phyloP scores from a whole-genome alignment of 768 basidiomycete species.

The Lentinula aciculospora region DNA sequence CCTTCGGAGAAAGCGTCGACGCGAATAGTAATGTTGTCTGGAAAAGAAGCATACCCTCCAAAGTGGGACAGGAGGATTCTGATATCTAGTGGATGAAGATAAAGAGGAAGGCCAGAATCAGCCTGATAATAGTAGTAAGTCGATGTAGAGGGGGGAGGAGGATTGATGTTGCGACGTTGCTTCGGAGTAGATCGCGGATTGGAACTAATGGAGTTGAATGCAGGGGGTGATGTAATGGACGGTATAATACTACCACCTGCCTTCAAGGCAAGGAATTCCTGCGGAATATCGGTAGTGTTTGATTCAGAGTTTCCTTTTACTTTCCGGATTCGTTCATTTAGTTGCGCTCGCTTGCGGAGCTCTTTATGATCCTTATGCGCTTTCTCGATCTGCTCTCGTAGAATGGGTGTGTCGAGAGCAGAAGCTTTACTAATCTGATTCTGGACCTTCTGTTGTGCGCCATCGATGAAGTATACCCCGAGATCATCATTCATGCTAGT shows the following conservation, averaged over 20 bases:
- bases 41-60: conserved; percentile 75
- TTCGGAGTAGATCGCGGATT: conserved; percentile 40
- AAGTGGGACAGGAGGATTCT: conserved; percentile 86
- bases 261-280: conserved; percentile 51
- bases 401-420: conserved; percentile 65
- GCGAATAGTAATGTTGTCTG: conserved; percentile 72
- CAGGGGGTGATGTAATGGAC: conserved; percentile 10
- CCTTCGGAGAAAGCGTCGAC: conserved; percentile 74
- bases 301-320: conserved; percentile 16
- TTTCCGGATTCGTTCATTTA: conserved; percentile 23
- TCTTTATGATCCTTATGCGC: conserved; percentile 52
- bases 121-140: conserved; percentile 97
- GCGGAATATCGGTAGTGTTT: conserved; percentile 38
- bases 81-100: conserved; percentile 94
- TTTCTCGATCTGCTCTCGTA: conserved; percentile 62
- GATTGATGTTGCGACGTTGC: conserved; percentile 76
- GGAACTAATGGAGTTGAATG: conserved; percentile 5
- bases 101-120: conserved; percentile 84
- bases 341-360: conserved; percentile 37
- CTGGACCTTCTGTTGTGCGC: conserved; percentile 70
- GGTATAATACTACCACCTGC: conserved; percentile 14
- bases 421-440: conserved; percentile 75
- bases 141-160: conserved; percentile 80
- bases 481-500: conserved; percentile 69
- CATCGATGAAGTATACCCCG: conserved; percentile 73